These are phyloP conservation scores for Rhododendron molle DNA, from an alignment of 148 eudicot genomes.

Conservation along the genomic window DNA sequence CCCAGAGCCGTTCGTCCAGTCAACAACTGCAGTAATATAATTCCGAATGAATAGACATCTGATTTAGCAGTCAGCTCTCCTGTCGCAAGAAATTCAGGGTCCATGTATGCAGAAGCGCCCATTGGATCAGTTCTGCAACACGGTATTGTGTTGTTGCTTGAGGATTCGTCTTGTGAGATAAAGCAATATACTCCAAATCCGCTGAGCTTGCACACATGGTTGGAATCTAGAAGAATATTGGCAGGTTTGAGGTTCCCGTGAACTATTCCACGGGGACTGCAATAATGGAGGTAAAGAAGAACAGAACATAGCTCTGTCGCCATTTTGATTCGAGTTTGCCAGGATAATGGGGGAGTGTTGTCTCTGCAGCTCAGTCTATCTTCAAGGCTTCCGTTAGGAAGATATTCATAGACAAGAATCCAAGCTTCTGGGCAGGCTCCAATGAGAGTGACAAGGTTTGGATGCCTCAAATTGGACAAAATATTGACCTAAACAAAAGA, in stretches of 20 bases:
- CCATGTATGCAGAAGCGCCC: constrained; percentile 69
- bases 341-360: constrained; percentile 70
- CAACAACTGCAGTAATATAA: constrained; percentile 57
- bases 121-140: constrained; percentile 50
- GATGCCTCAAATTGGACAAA: constrained; percentile 82
- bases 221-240: constrained; percentile 59
- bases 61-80: constrained; percentile 81
- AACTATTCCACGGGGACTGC: constrained; percentile 46
- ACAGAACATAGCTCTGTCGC: constrained; percentile 78
- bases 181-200: constrained; percentile 69
- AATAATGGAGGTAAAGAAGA: constrained; percentile 74
- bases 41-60: constrained; percentile 81
- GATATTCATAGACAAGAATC: constrained; percentile 76
- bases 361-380: constrained; percentile 74
- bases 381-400: constrained; percentile 85
- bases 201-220: constrained; percentile 56
- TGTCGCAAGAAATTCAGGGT: constrained; percentile 61
- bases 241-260: constrained; percentile 84
- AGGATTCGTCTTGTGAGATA: constrained; percentile 24
- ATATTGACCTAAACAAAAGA: constrained; percentile 53
- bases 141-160: constrained; percentile 30
- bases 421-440: constrained; percentile 80
- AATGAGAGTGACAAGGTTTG: constrained; percentile 72
- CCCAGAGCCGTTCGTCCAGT: constrained; percentile 66
- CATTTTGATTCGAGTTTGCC: constrained; percentile 77